Evolutionary conservation across 345 rosid species (phyloP), one percentile per base, ranked within the genome.

Genomic region (Populus simonii): DNA sequence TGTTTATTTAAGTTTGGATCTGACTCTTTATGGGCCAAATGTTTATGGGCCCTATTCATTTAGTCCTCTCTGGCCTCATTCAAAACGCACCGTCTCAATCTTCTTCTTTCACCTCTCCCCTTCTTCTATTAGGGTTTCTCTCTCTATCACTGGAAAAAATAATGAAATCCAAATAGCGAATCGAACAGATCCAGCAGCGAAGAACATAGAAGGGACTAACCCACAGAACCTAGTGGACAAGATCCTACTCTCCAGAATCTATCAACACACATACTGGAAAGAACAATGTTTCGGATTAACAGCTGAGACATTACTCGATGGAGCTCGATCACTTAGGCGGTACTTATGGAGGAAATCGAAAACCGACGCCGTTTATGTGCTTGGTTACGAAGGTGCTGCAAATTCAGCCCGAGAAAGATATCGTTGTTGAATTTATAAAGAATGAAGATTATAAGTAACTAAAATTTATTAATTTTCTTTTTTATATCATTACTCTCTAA

Each of bases 361-460:
- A 90, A 76, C 98, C 98, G 31, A 86, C 98, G 6, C 97, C 97
- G 2, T 95, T 95, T 81, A 87, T 93, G 77, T 95, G 98, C 71
- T 85, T 91, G 22, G 84, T 92, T 82, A 78, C 92, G 87, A 95
- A 95, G 85, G 93, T 93, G 98, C 91, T 93, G 35, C 98, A 95
- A 78, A 93, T 95, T 78, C 99, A 93, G 82, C 99, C 97, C 27
- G 97, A 93, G 82, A 95, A 95, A 63, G 97, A 92, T 35, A 91
- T 95, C 53, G 97, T 93, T 22, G 98, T 95, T 20, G 98, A 94
- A 75, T 93, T 94, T 85, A 94, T 94, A 1, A 90, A 90, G 61
- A 93, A 95, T 74, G 98, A 93, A 79, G 99, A 95, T 77, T 92
- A 90, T 92, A 95, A 95, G 98, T 93, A 86, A 25, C 74, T 75